These are phyloP conservation scores for Chrysochromulina tobinii DNA, from an alignment of 78 protist genomes.

Conservation along the genomic window DNA sequence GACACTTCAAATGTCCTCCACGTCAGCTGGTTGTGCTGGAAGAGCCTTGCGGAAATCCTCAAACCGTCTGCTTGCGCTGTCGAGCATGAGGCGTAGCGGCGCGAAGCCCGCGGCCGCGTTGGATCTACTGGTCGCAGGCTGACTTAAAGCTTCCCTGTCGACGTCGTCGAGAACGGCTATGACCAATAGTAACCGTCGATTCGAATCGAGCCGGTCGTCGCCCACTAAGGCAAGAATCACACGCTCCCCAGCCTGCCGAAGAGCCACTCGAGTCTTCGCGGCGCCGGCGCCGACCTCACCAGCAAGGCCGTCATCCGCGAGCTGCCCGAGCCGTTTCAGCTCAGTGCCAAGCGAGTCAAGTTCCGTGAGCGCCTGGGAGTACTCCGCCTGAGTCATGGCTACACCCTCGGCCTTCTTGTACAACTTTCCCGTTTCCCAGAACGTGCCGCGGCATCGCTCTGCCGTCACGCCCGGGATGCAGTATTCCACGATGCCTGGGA, in stretches of 20 bases:
- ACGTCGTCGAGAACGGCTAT: neutral
- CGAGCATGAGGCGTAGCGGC: too few species aligned
- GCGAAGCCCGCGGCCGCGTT: too few species aligned
- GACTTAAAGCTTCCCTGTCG: neutral
- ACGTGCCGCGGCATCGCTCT: neutral
- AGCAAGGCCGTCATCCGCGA: neutral
- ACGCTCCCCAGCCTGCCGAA: neutral
- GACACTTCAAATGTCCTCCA: too few species aligned
- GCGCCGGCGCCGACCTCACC: neutral
- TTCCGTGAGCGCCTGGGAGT: neutral
- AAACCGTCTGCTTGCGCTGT: too few species aligned
- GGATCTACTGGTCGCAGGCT: too few species aligned
- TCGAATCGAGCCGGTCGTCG: neutral
- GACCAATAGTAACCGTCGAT: neutral
- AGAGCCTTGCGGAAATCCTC: too few species aligned
- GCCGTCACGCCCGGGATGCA: slow-evolving; percentile 2
- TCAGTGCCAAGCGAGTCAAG: neutral
- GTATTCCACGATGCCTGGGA: neutral
- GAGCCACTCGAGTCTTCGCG: neutral
- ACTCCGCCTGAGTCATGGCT: neutral
- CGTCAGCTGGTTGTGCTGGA: too few species aligned
- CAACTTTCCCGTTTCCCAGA: neutral
- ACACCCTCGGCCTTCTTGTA: neutral
- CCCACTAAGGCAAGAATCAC: neutral
- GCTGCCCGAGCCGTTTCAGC: neutral